Conservation (phyloP, 768 basidiomycete species). For the Leccinum sublutescens region DNA sequence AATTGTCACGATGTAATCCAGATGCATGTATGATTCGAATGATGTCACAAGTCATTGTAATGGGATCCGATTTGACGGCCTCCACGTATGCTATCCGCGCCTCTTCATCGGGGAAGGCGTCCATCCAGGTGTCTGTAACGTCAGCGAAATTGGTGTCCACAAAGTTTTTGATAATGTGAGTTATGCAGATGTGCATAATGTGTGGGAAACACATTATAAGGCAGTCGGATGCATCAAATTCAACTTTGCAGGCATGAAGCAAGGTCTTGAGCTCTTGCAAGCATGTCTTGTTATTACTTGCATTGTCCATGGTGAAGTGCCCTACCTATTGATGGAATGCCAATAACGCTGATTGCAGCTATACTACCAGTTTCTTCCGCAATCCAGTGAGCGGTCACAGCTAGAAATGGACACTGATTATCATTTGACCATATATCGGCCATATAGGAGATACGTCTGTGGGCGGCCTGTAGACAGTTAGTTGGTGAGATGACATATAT, state of each 20-base stretch:
- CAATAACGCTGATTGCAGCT: too few species aligned
- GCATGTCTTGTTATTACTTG: not conserved
- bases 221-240: not conserved
- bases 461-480: too few species aligned
- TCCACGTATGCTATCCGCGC: not conserved
- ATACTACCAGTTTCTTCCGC: too few species aligned
- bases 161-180: not conserved
- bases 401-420: too few species aligned
- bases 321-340: too few species aligned
- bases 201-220: not conserved
- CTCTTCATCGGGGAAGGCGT: not conserved
- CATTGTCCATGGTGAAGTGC: too few species aligned
- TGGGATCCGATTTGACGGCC: not conserved
- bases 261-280: not conserved
- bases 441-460: too few species aligned
- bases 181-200: too few species aligned
- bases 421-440: too few species aligned
- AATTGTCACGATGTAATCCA: not conserved
- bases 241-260: not conserved
- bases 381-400: too few species aligned
- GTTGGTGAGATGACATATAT: too few species aligned
- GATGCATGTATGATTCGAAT: not conserved
- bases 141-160: not conserved
- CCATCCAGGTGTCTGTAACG: not conserved
- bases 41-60: not conserved